phyloP scores from a whole-genome alignment of 371 early-diverging fungal species.

The Coemansia sp. region DNA sequence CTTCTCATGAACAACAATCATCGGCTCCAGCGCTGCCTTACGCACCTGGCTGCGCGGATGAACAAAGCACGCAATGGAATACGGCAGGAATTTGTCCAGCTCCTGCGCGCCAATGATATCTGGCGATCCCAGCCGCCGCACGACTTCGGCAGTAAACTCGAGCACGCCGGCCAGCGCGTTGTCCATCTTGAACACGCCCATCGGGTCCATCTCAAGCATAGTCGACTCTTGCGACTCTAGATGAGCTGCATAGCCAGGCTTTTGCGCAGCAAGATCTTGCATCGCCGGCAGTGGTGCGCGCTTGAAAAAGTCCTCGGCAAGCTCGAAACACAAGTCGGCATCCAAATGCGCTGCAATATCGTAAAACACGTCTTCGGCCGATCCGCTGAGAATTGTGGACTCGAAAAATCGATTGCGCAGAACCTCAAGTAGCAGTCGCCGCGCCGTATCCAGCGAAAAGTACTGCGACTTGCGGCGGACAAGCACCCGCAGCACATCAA shows the following conservation, averaged over 20 bases:
- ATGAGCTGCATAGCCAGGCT: conserved; percentile 26
- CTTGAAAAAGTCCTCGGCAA: conserved; percentile 42
- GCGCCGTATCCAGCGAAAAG: conserved; percentile 34
- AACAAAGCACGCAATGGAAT: conserved; percentile 33
- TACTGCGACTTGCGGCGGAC: conserved; percentile 47
- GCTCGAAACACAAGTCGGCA: conserved; percentile 38
- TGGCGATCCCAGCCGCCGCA: conserved; percentile 23
- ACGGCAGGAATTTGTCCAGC: conserved; percentile 43
- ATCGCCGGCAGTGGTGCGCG: conserved; percentile 37
- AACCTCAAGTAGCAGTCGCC: conserved; percentile 42
- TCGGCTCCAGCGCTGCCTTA: conserved; percentile 46
- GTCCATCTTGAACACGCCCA: conserved; percentile 46
- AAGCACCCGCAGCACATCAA: conserved; percentile 50
- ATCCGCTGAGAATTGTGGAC: conserved; percentile 48
- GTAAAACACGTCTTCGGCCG: conserved; percentile 49
- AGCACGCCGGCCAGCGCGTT: conserved; percentile 50
- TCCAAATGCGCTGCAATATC: conserved; percentile 49
- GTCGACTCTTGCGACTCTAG: conserved; percentile 15
- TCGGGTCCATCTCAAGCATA: conserved; percentile 30
- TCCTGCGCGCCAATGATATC: conserved; percentile 19
- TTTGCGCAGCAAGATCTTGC: conserved; percentile 1
- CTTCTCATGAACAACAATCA: conserved; percentile 36
- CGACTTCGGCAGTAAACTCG: conserved; percentile 45
- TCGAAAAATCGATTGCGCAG: conserved; percentile 47
- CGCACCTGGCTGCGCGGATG: conserved; percentile 52